phyloP scores from a whole-genome alignment of 192 early-diverging fungal genomes.

The Lunasporangiospora selenospora region DNA sequence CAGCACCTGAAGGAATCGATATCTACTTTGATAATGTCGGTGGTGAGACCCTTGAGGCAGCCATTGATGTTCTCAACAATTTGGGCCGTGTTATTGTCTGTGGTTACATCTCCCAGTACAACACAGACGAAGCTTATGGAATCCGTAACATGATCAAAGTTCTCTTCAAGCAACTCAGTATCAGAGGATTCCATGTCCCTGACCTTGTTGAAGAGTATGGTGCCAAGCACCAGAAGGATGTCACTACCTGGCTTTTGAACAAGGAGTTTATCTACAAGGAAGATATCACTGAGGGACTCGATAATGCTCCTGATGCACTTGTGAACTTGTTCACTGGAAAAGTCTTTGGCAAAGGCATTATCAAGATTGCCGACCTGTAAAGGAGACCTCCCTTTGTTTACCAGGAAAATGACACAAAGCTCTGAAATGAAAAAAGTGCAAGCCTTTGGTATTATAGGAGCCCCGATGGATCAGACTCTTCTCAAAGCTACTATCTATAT shows the following conservation, averaged over 20 bases:
- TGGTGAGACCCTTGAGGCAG: constrained; percentile 80
- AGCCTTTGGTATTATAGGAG: too few relatives aligned
- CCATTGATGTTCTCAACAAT: constrained; percentile 66
- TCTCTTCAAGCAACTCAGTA: constrained; percentile 54
- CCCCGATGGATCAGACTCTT: too few relatives aligned
- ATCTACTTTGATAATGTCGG: constrained; percentile 91
- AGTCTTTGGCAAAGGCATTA: constrained; percentile 66
- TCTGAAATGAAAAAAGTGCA: too few relatives aligned
- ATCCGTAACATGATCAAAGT: constrained; percentile 59
- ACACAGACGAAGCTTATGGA: constrained; percentile 49
- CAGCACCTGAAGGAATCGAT: constrained; percentile 73
- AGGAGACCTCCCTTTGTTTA: too few relatives aligned
- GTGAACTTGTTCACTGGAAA: constrained; percentile 60
- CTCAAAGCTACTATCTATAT: too few relatives aligned
- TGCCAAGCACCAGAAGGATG: constrained; percentile 10
- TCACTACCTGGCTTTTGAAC: background rate
- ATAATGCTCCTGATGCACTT: constrained; percentile 51
- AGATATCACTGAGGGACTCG: background rate
- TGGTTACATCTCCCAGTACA: constrained; percentile 85
- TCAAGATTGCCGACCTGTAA: constrained; percentile 49
- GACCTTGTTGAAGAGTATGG: constrained; percentile 10
- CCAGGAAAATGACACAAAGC: too few relatives aligned
- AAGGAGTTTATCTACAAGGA: constrained; percentile 2
- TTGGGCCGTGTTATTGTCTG: constrained; percentile 75
- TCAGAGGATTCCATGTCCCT: constrained; percentile 62